Evolutionary conservation across 352 stramenopile genomes (phyloP), one percentile per base, ranked within the genome.

Genomic region (Globisporangium spiculum): DNA sequence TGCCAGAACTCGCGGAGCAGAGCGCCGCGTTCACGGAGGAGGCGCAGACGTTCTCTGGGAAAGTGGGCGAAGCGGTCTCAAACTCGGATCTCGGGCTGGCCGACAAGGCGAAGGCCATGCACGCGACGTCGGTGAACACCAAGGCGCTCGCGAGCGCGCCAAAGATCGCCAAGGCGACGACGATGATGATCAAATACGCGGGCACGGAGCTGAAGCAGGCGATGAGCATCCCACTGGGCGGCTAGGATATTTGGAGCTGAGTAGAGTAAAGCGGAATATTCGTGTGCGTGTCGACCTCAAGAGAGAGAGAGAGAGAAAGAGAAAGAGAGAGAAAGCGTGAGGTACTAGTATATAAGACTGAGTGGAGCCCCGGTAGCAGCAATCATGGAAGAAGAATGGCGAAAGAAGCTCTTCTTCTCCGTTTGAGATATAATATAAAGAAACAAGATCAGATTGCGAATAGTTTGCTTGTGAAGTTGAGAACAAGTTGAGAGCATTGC

Each of bases 171-270:
- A 71, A 70, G 12, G 77, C 75, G 30, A 89, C 78, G 26, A 73
- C 71, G 18, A 32, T 55, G n/a, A 89, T 89, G 78, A 71, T 89
- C n/a, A 66, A 82, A 63, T 89, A 87, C 60, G 77, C 78, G 1
- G 76, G 58, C 22, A 70, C 61, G 5, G 80, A 89, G 59, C 63
- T 89, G 3, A 60, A 73, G 9, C 55, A 88, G 59, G 78, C 76
- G 46, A 68, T 81, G 52, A 63, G 64, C 52, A 83, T 81, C 56
- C 78, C 80, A 0, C 63, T 65, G 4, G 80, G 80, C 10, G 78
- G 73, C 5, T 82, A 78, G 20, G 18, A 24, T 22, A 36, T 0
- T 41, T 18, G 5, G 6, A 9, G 18, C 27, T 20, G 26, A 41
- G 41, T 26, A 63, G 58, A 38, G 4, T 64, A n/a, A 62, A 27